Percentiles rank a stretch among this genome's conserved stretches.
Evolutionary conservation across 768 basidiomycete genomes (phyloP).

Genomic region (Pleurotus pulmonarius): DNA sequence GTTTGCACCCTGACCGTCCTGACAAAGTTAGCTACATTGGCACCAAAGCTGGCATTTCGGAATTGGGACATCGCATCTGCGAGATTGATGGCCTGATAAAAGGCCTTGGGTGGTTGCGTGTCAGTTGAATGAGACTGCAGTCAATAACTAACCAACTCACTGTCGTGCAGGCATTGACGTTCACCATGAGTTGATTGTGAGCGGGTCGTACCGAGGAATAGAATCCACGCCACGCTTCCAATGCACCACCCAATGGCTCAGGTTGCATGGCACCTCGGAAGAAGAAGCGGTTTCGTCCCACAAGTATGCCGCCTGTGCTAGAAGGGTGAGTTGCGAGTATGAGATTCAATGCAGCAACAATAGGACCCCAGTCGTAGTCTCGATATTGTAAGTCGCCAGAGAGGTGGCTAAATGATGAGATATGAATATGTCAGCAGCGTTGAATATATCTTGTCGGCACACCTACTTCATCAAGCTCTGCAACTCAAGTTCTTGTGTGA

Average conservation of each 20-base stretch:
- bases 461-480: constrained; percentile 39
- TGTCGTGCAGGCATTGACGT: constrained; percentile 52
- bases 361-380: constrained; percentile 52
- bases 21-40: constrained; percentile 56
- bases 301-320: constrained; percentile 53
- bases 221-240: constrained; percentile 55
- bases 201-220: constrained; percentile 58
- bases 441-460: constrained; percentile 18
- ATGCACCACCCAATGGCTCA: constrained; percentile 48
- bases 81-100: constrained; percentile 61
- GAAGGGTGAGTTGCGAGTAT: constrained; percentile 55
- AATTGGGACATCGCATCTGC: constrained; percentile 60
- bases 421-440: constrained; percentile 10
- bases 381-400: constrained; percentile 50
- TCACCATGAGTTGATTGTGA: constrained; percentile 58
- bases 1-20: constrained; percentile 64
- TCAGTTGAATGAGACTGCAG: too few species aligned
- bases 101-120: constrained; percentile 39
- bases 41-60: constrained; percentile 50
- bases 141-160: constrained; percentile 31
- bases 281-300: constrained; percentile 67
- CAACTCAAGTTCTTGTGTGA: constrained; percentile 48
- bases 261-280: constrained; percentile 48
- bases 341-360: constrained; percentile 63
- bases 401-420: constrained; percentile 39